Evolutionary conservation across 2,329 filamentous ascomycete genomes (phyloP).

Genomic region (Cladosporium sp.): DNA sequence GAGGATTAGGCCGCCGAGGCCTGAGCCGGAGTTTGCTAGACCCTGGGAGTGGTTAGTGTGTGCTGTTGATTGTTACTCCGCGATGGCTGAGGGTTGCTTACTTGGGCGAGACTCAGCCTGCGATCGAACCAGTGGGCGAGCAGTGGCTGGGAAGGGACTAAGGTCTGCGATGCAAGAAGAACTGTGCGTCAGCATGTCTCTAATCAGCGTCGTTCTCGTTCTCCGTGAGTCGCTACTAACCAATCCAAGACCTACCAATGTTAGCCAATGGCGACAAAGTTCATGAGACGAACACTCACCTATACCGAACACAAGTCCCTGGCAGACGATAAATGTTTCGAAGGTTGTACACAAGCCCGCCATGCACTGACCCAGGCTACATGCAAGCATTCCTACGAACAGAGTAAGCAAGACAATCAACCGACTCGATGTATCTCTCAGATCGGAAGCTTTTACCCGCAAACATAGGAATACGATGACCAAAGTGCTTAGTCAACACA

Average conservation of each 20-base stretch:
- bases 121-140: conserved; percentile 9
- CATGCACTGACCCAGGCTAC: conserved; percentile 9
- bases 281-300: not conserved
- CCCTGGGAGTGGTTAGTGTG: not conserved
- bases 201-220: no score
- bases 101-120: conserved; percentile 7
- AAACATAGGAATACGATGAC: conserved; percentile 1
- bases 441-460: no score
- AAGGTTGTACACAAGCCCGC: conserved; percentile 1
- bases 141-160: conserved; percentile 4
- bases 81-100: not conserved
- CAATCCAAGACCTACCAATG: conserved; percentile 2
- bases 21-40: conserved; percentile 1
- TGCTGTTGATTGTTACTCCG: not conserved
- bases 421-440: no score
- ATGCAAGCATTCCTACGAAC: conserved; percentile 2
- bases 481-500: conserved; percentile 4
- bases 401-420: no score
- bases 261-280: not conserved
- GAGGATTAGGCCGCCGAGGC: not conserved
- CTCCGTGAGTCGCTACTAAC: not conserved
- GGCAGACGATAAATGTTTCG: not conserved
- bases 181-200: not conserved
- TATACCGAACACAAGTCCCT: conserved; percentile 1
- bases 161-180: not conserved